A percentile compares a stretch with the other conserved stretches of the same genome.
Conservation (phyloP, 129 eudicot genomes). For the Centaurea solstitialis region DNA sequence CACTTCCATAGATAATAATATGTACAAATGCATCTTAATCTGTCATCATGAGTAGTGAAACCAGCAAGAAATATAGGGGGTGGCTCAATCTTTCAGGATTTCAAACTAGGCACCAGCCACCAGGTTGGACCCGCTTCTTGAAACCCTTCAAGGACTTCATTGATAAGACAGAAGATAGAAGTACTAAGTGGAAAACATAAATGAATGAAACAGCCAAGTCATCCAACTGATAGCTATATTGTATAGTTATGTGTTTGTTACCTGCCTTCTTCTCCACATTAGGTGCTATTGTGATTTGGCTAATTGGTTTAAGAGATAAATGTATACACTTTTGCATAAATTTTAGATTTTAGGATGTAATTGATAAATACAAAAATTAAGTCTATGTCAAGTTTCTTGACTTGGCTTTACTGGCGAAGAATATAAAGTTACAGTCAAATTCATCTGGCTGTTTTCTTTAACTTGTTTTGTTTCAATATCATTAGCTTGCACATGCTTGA, state of each 20-base stretch:
- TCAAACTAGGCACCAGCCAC: neutral
- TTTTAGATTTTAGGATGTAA: neutral
- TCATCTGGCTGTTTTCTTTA: neutral
- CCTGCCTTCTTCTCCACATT: neutral
- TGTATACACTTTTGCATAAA: neutral
- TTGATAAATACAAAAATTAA: neutral
- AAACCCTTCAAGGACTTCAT: no score
- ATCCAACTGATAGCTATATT: neutral
- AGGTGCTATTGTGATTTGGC: neutral
- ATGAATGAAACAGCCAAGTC: neutral
- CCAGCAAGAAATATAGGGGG: slow-evolving; percentile 3
- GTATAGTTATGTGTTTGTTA: neutral
- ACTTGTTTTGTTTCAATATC: no score
- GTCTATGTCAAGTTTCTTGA: neutral
- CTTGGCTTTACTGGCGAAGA: neutral
- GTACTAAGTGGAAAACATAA: no score
- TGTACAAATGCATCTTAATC: neutral
- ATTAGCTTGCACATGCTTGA: no score
- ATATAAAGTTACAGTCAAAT: neutral
- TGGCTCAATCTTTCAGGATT: neutral
- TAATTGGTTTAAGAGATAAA: neutral
- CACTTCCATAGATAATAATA: neutral
- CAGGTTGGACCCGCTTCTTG: no score
- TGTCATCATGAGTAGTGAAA: neutral
- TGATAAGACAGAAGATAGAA: no score